A percentile compares a stretch with the other conserved stretches of the same genome.
phyloP scores from a whole-genome alignment of 2,329 filamentous ascomycete genomes.

The Neurospora sp. region DNA sequence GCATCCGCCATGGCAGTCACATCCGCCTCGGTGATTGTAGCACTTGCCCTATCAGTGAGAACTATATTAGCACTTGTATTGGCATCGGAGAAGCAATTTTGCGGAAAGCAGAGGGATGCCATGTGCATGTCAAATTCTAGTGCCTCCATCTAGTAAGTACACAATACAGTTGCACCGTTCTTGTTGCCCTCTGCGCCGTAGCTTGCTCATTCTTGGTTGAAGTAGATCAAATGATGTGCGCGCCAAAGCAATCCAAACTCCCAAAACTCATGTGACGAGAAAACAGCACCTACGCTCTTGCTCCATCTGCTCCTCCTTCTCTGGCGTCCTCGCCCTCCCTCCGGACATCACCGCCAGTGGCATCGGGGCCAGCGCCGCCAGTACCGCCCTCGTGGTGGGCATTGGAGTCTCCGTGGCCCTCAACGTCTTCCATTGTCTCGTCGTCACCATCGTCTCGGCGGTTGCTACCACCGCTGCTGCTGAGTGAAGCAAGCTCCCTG shows the following conservation, averaged over 20 bases:
- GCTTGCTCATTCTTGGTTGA: conserved; percentile 1
- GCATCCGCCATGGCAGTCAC: conserved; percentile 51
- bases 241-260: conserved; percentile 3
- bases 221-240: not conserved
- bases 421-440: conserved; percentile 71
- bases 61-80: conserved; percentile 10
- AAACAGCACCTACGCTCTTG: conserved; percentile 88
- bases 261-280: conserved; percentile 17
- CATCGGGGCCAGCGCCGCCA: conserved; percentile 75
- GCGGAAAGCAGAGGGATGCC: conserved; percentile 2
- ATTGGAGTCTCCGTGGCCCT: conserved; percentile 50
- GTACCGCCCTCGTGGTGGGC: conserved; percentile 51
- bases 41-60: conserved; percentile 11
- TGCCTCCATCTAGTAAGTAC: conserved; percentile 15
- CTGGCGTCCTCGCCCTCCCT: conserved; percentile 81
- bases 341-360: conserved; percentile 83
- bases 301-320: conserved; percentile 91
- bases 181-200: conserved; percentile 8
- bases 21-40: conserved; percentile 35
- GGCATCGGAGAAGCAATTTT: not conserved
- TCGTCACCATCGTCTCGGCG: conserved; percentile 42
- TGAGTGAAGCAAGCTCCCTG: conserved; percentile 57
- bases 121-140: conserved; percentile 12
- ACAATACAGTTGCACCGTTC: conserved; percentile 7
- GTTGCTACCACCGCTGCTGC: conserved; percentile 44